Evolutionary conservation across 116 monocot genomes (phyloP).

Genomic region (Trichopus zeylanicus): DNA sequence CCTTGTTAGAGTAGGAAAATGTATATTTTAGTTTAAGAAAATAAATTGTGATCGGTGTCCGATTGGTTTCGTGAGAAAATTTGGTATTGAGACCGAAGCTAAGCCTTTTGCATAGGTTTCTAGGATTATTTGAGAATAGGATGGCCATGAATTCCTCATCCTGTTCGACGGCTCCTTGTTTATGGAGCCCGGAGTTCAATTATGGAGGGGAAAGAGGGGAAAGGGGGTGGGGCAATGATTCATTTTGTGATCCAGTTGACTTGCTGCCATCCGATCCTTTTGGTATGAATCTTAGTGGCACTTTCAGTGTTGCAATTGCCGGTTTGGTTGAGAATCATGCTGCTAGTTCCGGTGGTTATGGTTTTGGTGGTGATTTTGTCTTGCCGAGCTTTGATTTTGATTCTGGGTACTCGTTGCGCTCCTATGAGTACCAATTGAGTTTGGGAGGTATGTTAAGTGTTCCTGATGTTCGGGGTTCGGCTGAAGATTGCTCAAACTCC

Average conservation of each 20-base stretch:
- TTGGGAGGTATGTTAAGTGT: background rate
- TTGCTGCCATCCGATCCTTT: conserved; percentile 37
- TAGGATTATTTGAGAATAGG: background rate
- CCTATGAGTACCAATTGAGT: background rate
- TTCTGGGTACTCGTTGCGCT: background rate
- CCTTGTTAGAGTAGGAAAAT: conserved; percentile 6
- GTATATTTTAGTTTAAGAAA: background rate
- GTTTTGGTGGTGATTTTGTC: background rate
- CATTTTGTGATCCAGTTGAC: conserved; percentile 20
- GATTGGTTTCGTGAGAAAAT: no score
- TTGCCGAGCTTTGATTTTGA: background rate
- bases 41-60: background rate
- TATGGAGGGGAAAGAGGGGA: background rate
- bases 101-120: background rate
- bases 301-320: conserved; percentile 22
- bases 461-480: background rate
- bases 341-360: background rate
- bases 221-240: conserved; percentile 2
- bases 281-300: conserved; percentile 27
- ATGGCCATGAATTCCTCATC: conserved; percentile 42
- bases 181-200: background rate
- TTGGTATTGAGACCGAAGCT: no score
- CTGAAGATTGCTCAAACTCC: background rate
- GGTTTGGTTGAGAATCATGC: conserved; percentile 24
- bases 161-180: conserved; percentile 11